phyloP scores from a whole-genome alignment of 768 basidiomycete genomes.

The Pleurotus eryngii region DNA sequence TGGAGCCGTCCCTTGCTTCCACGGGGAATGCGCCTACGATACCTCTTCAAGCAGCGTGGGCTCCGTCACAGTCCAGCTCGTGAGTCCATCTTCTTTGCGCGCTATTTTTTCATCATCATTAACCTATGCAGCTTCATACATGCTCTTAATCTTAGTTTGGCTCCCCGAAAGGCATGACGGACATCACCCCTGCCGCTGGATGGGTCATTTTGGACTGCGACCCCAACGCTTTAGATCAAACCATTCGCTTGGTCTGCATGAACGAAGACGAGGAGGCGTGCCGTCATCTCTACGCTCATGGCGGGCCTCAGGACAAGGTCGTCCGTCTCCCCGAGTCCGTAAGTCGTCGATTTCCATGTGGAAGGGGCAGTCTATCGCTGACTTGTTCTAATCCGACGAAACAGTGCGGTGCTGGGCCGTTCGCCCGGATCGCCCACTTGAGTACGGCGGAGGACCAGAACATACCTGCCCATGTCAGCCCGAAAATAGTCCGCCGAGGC shows the following conservation, averaged over 20 bases:
- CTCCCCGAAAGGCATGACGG: background rate
- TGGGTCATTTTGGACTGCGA: slow-evolving; percentile 4
- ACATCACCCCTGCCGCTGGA: background rate
- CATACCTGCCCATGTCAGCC: background rate
- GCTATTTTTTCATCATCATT: no score
- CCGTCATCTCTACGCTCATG: background rate
- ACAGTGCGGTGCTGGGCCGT: background rate
- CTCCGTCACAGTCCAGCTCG: background rate
- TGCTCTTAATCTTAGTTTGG: background rate
- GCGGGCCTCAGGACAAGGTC: background rate
- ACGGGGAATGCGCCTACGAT: slow-evolving; percentile 2
- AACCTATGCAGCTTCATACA: no score
- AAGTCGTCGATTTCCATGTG: background rate
- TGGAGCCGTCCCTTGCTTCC: background rate
- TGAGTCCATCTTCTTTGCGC: background rate
- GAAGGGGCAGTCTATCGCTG: background rate
- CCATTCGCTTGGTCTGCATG: background rate
- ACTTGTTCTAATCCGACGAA: background rate
- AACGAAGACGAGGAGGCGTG: background rate
- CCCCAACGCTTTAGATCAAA: background rate
- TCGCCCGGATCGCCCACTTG: background rate
- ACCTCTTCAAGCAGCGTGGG: background rate
- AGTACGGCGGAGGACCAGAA: background rate
- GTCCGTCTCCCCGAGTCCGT: slow-evolving; percentile 1
- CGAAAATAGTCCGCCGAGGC: background rate